Base-by-base conservation (phyloP, 2,329 filamentous ascomycete species). In the Aspergillus persii region DNA sequence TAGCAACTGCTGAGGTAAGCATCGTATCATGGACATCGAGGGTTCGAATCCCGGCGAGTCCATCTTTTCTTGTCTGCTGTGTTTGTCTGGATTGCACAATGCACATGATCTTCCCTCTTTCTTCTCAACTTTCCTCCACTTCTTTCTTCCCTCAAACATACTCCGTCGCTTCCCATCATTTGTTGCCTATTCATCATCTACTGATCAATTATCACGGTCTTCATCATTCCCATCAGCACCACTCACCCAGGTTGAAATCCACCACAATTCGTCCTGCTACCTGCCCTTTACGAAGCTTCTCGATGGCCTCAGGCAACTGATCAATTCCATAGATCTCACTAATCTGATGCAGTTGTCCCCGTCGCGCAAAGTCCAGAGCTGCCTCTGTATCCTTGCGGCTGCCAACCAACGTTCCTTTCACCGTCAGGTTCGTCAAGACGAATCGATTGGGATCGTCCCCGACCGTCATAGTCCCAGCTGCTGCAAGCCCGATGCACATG, bases 211-310 rank as follows among this genome's bases (percentile, higher is more conserved):
- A 23, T 23, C 18, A 23, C 18, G 18, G 18, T 12, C 2, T 36
- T 36, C 8, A 36, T 36, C 33, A 23, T 23, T 23, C 18, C 18
- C 18, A 23, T 2, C n/a, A 5, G 5, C 33, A 12, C 15, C 7
- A 41, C n/a, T 41, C 36, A 12, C n/a, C n/a, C 12, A 41, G n/a
- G 15, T 84, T 82, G 63, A 85, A 85, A 64, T 84, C 80, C 23
- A 85, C 76, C 11, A 84, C 82, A 48, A 82, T 78, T 18, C 82
- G 71, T 1, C 83, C 83, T 7, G 81, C 80, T 49, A 85, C 76
- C 64, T 84, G 74, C 0, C 81, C 82, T 44, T 72, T 74, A 56
- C 74, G 74, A 63, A 85, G 66, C 63, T 80, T 79, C 65, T 83
- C 76, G 26, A 85, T 80, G 18, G 78, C 81, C 63, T 84, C 81